phyloP scores from a whole-genome alignment of 1,139 yeast species.

The Nakaseomyces uthaithaninus region DNA sequence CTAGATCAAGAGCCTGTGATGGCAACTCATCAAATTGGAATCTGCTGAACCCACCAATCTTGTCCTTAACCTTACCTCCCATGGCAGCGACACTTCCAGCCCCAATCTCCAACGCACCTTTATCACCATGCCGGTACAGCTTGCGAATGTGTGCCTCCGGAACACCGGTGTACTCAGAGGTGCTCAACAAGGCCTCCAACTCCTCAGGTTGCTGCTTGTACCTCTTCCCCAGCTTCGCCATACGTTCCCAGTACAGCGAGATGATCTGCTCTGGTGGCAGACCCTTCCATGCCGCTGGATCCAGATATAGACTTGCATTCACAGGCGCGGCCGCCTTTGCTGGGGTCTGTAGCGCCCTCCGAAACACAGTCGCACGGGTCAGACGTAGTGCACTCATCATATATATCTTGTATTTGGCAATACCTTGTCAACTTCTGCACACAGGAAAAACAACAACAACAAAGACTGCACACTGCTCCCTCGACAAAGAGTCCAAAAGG shows the following conservation, averaged over 20 bases:
- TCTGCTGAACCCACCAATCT: slow-evolving; percentile 29
- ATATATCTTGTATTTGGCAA: background rate
- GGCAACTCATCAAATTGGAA: slow-evolving; percentile 54
- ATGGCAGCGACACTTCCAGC: background rate
- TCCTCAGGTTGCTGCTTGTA: slow-evolving; percentile 48
- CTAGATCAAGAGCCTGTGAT: slow-evolving; percentile 49
- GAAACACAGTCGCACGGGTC: background rate
- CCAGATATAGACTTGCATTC: slow-evolving; percentile 18
- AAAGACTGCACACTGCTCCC: too few relatives aligned
- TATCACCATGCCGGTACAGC: slow-evolving; percentile 36
- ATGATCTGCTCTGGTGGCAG: slow-evolving; percentile 56
- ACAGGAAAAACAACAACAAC: too few relatives aligned
- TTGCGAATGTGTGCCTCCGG: slow-evolving; percentile 28
- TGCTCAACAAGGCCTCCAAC: slow-evolving; percentile 38
- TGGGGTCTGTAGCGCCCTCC: background rate
- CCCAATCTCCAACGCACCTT: slow-evolving; percentile 30
- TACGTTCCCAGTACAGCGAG: slow-evolving; percentile 52
- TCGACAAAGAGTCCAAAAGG: too few relatives aligned
- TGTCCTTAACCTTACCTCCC: slow-evolving; percentile 29
- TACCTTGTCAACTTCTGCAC: too few relatives aligned
- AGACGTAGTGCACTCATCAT: too few relatives aligned
- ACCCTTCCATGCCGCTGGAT: slow-evolving; percentile 65
- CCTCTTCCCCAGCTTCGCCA: slow-evolving; percentile 46
- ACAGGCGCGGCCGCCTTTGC: slow-evolving; percentile 9
- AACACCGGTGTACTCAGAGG: slow-evolving; percentile 34